Base-by-base conservation (phyloP, 2,329 filamentous ascomycete species). In the Falciphora oryzae region DNA sequence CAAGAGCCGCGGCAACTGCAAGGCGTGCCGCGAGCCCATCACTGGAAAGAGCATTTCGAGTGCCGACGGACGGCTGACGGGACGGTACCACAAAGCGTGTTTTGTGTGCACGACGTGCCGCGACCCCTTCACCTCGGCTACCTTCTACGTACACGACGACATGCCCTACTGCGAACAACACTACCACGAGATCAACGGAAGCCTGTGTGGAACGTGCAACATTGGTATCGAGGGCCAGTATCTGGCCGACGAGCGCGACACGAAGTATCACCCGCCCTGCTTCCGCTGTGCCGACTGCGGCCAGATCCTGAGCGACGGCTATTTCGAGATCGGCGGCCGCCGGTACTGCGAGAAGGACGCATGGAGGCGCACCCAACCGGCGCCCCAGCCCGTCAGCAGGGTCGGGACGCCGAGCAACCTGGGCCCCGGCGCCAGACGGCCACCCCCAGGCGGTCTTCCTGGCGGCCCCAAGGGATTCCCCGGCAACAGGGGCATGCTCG, bases 151-250 rank as follows among this genome's bases (percentile, higher is more conserved):
- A 14, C 85, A 93, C 66, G 79, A 90, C 68, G 92, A 99, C 76
- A 83, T 87, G 66, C 95, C 95, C 0, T 97, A 94, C 77, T 98
- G 95, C 76, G 89, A 92, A 69, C 87, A 89, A 62, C 93, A 98
- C 76, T 99, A 98, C 74, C 95, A 99, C 78, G 85, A 90, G 74
- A 83, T 95, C 44, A 98, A 98, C 71, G 89, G 90, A 62, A 96
- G 92, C 60, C 79, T 97, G 1, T 99, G 95, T 74, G 84, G 85
- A 22, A 84, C 83, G 35, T 99, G 95, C 75, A 85, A 90, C 68
- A 81, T 81, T 14, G 95, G 95, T 18, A 98, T 99, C 69, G 95
- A 99, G 76, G 95, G 95, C 0, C 89, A 93, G 70, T 99, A 96
- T 71, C 81, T 97, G 53, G 93, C 97, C 74, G 96, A 95, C 35